A percentile compares a stretch with the other conserved stretches of the same genome.
phyloP scores from a whole-genome alignment of 148 eudicot genomes.

The Diospyros lotus region DNA sequence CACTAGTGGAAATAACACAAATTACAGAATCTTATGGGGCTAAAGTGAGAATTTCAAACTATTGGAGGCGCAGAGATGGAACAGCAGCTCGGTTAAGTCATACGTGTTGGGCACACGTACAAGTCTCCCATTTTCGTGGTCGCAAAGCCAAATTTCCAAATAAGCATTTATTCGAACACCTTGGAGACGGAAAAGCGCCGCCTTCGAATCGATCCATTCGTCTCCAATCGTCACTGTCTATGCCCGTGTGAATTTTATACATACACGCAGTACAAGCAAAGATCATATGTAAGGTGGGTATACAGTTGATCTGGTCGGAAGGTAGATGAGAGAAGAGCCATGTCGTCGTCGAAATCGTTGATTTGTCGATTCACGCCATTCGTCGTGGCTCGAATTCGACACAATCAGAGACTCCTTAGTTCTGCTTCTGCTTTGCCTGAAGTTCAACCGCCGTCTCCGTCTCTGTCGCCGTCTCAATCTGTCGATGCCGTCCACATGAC shows the following conservation, averaged over 20 bases:
- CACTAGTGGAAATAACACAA: too few species aligned
- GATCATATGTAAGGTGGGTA: background rate
- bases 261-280: background rate
- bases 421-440: conserved; percentile 39
- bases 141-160: too few species aligned
- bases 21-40: too few species aligned
- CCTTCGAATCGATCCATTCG: background rate
- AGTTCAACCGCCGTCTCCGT: conserved; percentile 25
- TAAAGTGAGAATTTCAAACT: too few species aligned
- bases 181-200: background rate
- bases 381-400: conserved; percentile 50
- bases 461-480: conserved; percentile 26
- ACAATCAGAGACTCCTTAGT: conserved; percentile 41
- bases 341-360: conserved; percentile 38
- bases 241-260: background rate
- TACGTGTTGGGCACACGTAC: too few species aligned
- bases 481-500: conserved; percentile 54
- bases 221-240: background rate
- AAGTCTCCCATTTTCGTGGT: too few species aligned
- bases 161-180: conserved; percentile 3
- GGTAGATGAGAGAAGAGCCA: conserved; percentile 11
- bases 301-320: background rate
- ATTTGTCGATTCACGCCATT: conserved; percentile 41
- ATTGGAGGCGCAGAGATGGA: too few species aligned
- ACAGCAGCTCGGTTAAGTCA: too few species aligned